Evolutionary conservation across 1,139 yeast species (phyloP).

Genomic region (Citeromyces hawaiiensis): DNA sequence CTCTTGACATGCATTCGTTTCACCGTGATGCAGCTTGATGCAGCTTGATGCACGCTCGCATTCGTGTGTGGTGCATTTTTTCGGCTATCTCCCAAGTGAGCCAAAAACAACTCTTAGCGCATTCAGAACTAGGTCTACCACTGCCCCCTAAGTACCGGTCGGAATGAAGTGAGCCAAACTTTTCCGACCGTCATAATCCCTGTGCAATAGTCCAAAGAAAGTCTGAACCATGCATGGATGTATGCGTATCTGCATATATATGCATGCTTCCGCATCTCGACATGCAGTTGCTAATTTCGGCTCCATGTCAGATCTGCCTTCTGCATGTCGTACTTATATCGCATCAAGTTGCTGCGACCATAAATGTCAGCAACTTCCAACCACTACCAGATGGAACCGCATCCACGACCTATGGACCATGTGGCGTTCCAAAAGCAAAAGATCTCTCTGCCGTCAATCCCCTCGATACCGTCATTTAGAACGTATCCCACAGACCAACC

Average conservation of each 20-base stretch:
- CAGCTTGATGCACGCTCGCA: background rate
- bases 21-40: background rate
- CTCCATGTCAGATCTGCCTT: conserved; percentile 1
- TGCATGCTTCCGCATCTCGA: background rate
- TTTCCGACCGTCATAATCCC: too few relatives aligned
- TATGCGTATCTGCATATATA: background rate
- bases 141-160: too few relatives aligned
- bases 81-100: too few relatives aligned
- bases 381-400: background rate
- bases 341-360: background rate
- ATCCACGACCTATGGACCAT: background rate
- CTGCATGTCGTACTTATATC: background rate
- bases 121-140: too few relatives aligned
- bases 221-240: too few relatives aligned
- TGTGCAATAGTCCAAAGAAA: too few relatives aligned
- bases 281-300: background rate
- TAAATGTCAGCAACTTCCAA: background rate
- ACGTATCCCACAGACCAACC: background rate
- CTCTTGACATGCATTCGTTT: background rate
- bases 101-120: too few relatives aligned
- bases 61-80: background rate
- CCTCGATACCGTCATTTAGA: background rate
- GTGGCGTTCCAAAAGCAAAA: background rate
- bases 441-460: conserved; percentile 1
- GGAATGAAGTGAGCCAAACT: too few relatives aligned